phyloP scores from a whole-genome alignment of 2,329 filamentous ascomycete genomes.

The Furcasterigmium furcatum region DNA sequence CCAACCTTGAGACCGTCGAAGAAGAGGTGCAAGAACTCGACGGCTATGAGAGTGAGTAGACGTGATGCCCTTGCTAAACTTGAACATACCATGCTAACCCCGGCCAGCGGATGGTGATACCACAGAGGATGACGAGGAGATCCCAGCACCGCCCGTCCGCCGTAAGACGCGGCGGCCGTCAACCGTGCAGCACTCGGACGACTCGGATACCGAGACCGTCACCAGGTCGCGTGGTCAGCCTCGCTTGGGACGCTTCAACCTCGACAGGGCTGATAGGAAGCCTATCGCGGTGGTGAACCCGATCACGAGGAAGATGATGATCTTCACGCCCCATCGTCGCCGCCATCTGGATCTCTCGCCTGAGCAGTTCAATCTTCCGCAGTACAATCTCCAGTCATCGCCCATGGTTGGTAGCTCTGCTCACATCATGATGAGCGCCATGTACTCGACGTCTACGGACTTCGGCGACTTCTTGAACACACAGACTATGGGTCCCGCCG shows the following conservation, averaged over 20 bases:
- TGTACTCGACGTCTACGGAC: conserved; percentile 51
- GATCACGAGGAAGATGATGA: conserved; percentile 58
- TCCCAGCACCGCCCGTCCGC: conserved; percentile 43
- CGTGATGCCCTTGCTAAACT: conserved; percentile 2
- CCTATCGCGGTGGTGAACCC: conserved; percentile 58
- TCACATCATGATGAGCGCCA: conserved; percentile 76
- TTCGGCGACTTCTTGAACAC: conserved; percentile 57
- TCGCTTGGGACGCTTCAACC: conserved; percentile 50
- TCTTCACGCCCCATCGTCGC: conserved; percentile 53
- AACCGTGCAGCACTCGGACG: conserved; percentile 26
- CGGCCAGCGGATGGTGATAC: conserved; percentile 56
- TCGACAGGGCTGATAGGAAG: conserved; percentile 52
- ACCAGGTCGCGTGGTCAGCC: conserved; percentile 48
- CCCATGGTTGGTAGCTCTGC: conserved; percentile 66
- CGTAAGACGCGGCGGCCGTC: conserved; percentile 44
- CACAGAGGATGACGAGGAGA: conserved; percentile 53
- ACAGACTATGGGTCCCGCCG: conserved; percentile 68
- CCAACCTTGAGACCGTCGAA: conserved; percentile 26
- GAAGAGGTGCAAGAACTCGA: conserved; percentile 43
- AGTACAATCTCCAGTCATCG: conserved; percentile 33
- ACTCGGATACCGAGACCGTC: conserved; percentile 50
- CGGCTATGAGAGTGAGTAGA: conserved; percentile 57
- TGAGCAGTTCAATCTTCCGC: conserved; percentile 49
- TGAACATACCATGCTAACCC: conserved; percentile 5
- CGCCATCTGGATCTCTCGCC: conserved; percentile 50